These are phyloP conservation scores for Argentina anserina DNA, from an alignment of 306 rosid genomes.

Conservation along the genomic window DNA sequence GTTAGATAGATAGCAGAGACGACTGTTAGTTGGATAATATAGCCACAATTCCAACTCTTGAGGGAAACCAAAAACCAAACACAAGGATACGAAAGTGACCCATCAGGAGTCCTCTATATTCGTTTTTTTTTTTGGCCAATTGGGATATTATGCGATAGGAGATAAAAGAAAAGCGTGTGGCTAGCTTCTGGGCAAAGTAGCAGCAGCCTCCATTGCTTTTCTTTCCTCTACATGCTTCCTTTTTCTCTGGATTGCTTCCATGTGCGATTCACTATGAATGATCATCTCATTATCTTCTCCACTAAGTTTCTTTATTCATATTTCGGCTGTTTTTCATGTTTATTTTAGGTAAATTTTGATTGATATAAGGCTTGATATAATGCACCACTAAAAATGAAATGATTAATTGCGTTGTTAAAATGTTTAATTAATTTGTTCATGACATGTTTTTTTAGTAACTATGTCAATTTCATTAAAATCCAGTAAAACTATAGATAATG, in stretches of 20 bases:
- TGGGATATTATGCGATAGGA: not conserved
- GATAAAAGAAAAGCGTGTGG: not conserved
- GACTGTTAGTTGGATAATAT: conserved; percentile 9
- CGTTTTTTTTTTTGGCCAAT: not conserved
- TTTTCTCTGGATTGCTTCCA: not conserved
- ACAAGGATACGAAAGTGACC: not conserved
- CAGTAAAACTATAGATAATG: too few relatives aligned
- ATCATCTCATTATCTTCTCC: not conserved
- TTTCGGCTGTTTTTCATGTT: not conserved
- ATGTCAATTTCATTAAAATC: too few relatives aligned
- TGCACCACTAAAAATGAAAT: too few relatives aligned
- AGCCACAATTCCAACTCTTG: not conserved
- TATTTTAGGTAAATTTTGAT: too few relatives aligned
- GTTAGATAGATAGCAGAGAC: not conserved
- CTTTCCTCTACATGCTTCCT: not conserved
- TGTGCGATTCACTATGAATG: not conserved
- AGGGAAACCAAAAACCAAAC: not conserved
- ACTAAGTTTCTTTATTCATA: not conserved
- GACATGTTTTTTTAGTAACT: too few relatives aligned
- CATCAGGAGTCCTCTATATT: not conserved
- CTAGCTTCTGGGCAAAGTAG: not conserved
- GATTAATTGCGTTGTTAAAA: too few relatives aligned
- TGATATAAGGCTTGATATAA: too few relatives aligned
- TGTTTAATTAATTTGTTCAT: too few relatives aligned
- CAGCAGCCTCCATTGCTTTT: not conserved